phyloP scores from a whole-genome alignment of 108 stramenopile genomes.

The Asterionellopsis glacialis region DNA sequence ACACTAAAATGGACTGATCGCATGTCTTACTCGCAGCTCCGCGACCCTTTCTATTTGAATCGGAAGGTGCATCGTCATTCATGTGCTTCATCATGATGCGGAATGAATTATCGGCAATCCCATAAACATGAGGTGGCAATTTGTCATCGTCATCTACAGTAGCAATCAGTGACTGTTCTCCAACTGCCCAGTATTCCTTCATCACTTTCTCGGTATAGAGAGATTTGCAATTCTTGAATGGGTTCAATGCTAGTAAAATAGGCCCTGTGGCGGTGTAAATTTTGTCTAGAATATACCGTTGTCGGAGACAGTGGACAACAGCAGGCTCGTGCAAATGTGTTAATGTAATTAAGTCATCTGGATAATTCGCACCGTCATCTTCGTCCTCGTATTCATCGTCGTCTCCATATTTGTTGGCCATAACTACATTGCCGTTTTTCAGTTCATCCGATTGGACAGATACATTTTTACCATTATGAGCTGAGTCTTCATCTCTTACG shows the following conservation, averaged over 20 bases:
- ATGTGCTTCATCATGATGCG: constrained; percentile 60
- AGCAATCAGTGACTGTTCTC: constrained; percentile 13
- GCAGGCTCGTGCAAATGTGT: constrained; percentile 61
- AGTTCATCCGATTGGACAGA: not conserved
- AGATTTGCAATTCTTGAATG: constrained; percentile 60
- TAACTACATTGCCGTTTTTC: not conserved
- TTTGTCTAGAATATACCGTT: constrained; percentile 47
- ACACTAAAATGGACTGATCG: constrained; percentile 47
- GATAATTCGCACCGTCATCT: constrained; percentile 20
- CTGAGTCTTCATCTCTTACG: constrained; percentile 4
- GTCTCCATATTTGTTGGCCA: constrained; percentile 2
- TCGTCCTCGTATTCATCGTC: constrained; percentile 15
- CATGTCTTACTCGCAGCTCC: constrained; percentile 1
- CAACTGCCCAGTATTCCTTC: constrained; percentile 48
- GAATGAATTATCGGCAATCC: constrained; percentile 72
- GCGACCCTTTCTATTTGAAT: constrained; percentile 17
- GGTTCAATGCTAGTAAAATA: constrained; percentile 85
- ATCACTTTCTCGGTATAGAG: constrained; percentile 45
- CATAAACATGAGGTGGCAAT: constrained; percentile 80
- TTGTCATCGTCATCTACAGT: not conserved
- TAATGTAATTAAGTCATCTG: constrained; percentile 50
- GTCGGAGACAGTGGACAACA: constrained; percentile 66
- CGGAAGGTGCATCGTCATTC: constrained; percentile 29
- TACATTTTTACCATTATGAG: constrained; percentile 4
- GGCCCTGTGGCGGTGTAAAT: constrained; percentile 87